Conservation (phyloP, 2,329 filamentous ascomycete species). For the Falciphora oryzae region DNA sequence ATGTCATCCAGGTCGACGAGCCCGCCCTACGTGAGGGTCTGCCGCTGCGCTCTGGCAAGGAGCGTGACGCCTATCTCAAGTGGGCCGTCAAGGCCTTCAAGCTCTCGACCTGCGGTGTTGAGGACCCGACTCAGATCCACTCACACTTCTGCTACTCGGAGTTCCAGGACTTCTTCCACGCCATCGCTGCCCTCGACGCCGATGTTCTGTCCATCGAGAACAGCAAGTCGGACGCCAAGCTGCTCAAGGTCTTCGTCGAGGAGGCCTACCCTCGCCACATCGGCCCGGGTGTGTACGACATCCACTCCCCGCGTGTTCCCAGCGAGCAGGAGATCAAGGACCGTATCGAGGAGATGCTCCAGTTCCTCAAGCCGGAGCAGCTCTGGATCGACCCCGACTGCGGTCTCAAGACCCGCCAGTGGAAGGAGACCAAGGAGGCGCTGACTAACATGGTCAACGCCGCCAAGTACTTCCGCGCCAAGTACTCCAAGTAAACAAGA, state of each 20-base stretch:
- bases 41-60: constrained; percentile 85
- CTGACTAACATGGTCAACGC: constrained; percentile 96
- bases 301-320: constrained; percentile 97
- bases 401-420: constrained; percentile 97
- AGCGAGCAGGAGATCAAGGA: constrained; percentile 98
- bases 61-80: constrained; percentile 92
- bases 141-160: constrained; percentile 99
- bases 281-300: constrained; percentile 98
- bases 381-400: constrained; percentile 99
- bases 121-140: constrained; percentile 98
- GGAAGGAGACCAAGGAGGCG: constrained; percentile 97
- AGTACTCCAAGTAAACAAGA: constrained; percentile 63
- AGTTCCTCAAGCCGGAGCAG: constrained; percentile 95
- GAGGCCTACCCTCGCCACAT: constrained; percentile 97
- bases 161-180: constrained; percentile 99
- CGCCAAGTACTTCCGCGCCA: constrained; percentile 91
- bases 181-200: constrained; percentile 94
- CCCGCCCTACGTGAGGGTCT: constrained; percentile 99
- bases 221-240: constrained; percentile 99
- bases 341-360: constrained; percentile 95
- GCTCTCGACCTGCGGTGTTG: constrained; percentile 85
- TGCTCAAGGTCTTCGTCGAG: constrained; percentile 97
- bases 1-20: constrained; percentile 99
- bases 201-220: constrained; percentile 99
- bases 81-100: constrained; percentile 99